Percentiles rank a stretch among this genome's conserved stretches.
Conservation (phyloP, 768 basidiomycete genomes). For the Tricholomella constricta region DNA sequence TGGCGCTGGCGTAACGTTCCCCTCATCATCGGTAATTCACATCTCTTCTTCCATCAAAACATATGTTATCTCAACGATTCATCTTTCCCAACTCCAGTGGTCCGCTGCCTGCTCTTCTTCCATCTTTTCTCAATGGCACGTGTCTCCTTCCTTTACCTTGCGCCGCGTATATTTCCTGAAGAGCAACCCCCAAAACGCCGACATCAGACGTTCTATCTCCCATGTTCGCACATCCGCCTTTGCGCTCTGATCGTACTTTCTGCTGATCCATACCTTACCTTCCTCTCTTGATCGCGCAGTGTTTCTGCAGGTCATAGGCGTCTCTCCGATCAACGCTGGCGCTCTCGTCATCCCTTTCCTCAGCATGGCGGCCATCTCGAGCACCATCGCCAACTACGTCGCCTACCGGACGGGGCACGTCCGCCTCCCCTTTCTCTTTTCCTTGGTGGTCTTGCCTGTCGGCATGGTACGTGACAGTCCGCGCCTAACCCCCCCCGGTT, state of each 20-base stretch:
- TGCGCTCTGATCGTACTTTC: conserved; percentile 5
- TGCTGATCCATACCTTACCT: conserved; percentile 1
- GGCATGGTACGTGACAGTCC: conserved; percentile 21
- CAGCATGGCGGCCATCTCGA: conserved; percentile 20
- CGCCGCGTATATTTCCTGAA: not conserved
- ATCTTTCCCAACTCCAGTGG: conserved; percentile 5
- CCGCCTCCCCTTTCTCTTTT: conserved; percentile 11
- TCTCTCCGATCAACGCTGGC: conserved; percentile 20
- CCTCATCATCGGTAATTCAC: conserved; percentile 21
- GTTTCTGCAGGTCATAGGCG: conserved; percentile 25
- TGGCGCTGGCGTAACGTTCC: conserved; percentile 32
- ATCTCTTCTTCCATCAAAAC: not conserved
- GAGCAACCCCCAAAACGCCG: not conserved
- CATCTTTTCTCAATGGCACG: conserved; percentile 24
- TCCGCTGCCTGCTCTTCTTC: conserved; percentile 24
- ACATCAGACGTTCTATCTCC: conserved; percentile 26
- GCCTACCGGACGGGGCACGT: conserved; percentile 15
- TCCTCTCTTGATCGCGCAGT: too few species aligned
- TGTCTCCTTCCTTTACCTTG: not conserved
- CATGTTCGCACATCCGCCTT: conserved; percentile 12
- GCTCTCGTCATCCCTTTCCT: conserved; percentile 26
- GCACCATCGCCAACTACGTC: conserved; percentile 17
- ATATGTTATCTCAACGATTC: not conserved
- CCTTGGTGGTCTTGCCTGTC: conserved; percentile 20
- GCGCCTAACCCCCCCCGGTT: too few species aligned